A percentile compares a stretch with the other conserved stretches of the same genome.
These are phyloP conservation scores for Podaxis sp. DNA, from an alignment of 768 basidiomycete genomes.

Conservation along the genomic window DNA sequence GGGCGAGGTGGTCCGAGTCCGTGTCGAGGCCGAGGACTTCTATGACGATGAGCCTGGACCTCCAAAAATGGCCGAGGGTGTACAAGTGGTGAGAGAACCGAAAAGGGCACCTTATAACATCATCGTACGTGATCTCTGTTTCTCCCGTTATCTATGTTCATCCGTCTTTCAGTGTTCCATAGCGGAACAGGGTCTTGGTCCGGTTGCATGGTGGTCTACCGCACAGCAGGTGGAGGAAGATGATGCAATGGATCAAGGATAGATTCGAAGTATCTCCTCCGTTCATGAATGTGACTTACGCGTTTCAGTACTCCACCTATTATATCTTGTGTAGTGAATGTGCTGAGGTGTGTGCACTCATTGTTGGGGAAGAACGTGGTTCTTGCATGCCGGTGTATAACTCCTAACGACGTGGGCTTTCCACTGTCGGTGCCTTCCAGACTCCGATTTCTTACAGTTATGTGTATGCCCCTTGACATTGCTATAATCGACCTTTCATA, in stretches of 20 bases:
- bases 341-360: not conserved
- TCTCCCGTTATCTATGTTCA: not conserved
- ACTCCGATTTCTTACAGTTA: not conserved
- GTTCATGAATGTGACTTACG: not conserved
- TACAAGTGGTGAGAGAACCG: conserved; percentile 50
- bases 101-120: conserved; percentile 67
- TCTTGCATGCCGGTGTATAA: not conserved
- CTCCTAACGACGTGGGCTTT: not conserved
- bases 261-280: conserved; percentile 10
- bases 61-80: conserved; percentile 71
- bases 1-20: conserved; percentile 72
- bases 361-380: not conserved
- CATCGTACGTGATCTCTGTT: conserved; percentile 43
- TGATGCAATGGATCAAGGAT: conserved; percentile 45
- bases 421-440: not conserved
- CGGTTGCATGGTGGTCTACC: conserved; percentile 72
- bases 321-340: not conserved
- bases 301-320: not conserved
- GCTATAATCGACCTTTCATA: not conserved
- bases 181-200: conserved; percentile 80
- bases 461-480: not conserved
- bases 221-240: conserved; percentile 40
- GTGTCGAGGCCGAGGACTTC: conserved; percentile 81
- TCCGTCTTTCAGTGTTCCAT: conserved; percentile 65
- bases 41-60: conserved; percentile 87